Conservation (phyloP, 805 yeast genomes). For the Nakazawaea laoshanensis region DNA sequence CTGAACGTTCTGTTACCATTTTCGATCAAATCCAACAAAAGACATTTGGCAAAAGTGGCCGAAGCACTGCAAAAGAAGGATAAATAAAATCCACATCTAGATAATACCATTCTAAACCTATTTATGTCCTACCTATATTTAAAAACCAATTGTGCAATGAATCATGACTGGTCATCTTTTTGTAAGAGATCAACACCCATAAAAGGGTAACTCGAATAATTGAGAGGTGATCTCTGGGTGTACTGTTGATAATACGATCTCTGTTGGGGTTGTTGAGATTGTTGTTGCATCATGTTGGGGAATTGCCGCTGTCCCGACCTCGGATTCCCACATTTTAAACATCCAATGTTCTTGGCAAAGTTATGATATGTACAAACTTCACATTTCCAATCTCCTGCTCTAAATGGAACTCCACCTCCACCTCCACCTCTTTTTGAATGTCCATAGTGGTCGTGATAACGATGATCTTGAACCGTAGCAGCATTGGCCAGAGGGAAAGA, state of each 20-base stretch:
- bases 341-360: slow-evolving; percentile 82
- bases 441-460: slow-evolving; percentile 10
- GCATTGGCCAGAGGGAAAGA: slow-evolving; percentile 79
- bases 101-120: too few species aligned
- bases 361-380: slow-evolving; percentile 82
- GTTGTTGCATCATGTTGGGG: too few species aligned
- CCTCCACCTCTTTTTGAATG: neutral
- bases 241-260: too few species aligned
- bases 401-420: too few species aligned
- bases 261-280: too few species aligned
- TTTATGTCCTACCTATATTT: too few species aligned
- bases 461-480: slow-evolving; percentile 47
- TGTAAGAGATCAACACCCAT: too few species aligned
- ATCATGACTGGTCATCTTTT: too few species aligned
- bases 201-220: too few species aligned
- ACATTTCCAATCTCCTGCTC: slow-evolving; percentile 98
- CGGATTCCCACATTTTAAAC: slow-evolving; percentile 84
- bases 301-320: too few species aligned
- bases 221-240: too few species aligned
- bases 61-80: slow-evolving; percentile 2
- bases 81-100: neutral
- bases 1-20: slow-evolving; percentile 35
- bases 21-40: slow-evolving; percentile 16
- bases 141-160: too few species aligned
- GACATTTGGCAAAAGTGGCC: slow-evolving; percentile 4